A percentile compares a stretch with the other conserved stretches of the same genome.
phyloP scores from a whole-genome alignment of 495 filamentous ascomycete genomes.

The Hypoxylon cercidicola region DNA sequence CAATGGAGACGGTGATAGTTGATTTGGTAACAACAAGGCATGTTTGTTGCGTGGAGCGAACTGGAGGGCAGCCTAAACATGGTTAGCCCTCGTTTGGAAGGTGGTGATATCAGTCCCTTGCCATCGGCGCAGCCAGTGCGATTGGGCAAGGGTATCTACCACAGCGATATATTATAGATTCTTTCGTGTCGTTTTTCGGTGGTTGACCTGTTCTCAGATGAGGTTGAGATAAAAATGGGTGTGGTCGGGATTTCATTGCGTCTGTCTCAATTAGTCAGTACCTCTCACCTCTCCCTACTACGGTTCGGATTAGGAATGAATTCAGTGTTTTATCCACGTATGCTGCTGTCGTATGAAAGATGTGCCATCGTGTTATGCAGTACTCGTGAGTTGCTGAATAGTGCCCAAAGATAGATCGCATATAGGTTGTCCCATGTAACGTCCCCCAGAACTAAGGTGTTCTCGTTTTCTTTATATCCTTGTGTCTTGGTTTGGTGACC shows the following conservation, averaged over 20 bases:
- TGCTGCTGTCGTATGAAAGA: not conserved
- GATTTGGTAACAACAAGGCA: slow-evolving; percentile 25
- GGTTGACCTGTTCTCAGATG: not conserved
- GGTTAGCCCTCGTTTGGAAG: slow-evolving; percentile 28
- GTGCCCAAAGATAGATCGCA: not conserved
- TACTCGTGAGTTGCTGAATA: not conserved
- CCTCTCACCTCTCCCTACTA: not conserved
- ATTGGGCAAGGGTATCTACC: slow-evolving; percentile 46
- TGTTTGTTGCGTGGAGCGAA: slow-evolving; percentile 32
- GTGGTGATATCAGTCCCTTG: slow-evolving; percentile 49
- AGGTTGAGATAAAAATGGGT: slow-evolving; percentile 24
- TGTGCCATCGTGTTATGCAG: not conserved
- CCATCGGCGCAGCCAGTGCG: slow-evolving; percentile 46
- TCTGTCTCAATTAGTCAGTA: slow-evolving; percentile 2
- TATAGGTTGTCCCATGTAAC: not conserved
- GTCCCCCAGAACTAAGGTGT: not conserved
- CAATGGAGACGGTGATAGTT: slow-evolving; percentile 12
- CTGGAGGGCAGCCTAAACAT: slow-evolving; percentile 32
- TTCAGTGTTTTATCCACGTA: not conserved
- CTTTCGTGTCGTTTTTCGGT: slow-evolving; percentile 38
- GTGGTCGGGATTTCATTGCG: slow-evolving; percentile 18
- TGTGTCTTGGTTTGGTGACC: not conserved
- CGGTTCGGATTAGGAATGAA: slow-evolving; percentile 3
- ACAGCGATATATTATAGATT: slow-evolving; percentile 35
- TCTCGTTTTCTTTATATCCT: not conserved